Evolutionary conservation across 768 basidiomycete genomes (phyloP).

Genomic region (Suillus fuscotomentosus): DNA sequence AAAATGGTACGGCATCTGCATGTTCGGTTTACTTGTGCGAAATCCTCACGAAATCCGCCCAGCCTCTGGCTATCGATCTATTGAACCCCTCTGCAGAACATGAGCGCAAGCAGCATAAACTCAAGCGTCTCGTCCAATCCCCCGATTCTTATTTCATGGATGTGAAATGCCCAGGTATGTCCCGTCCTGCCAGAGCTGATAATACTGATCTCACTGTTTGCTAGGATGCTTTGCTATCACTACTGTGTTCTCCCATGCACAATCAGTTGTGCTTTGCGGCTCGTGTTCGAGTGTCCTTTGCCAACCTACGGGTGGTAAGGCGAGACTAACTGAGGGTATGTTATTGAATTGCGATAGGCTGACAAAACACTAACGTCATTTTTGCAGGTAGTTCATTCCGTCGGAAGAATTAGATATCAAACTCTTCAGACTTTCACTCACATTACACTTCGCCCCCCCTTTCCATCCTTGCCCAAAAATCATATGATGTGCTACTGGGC

Average conservation of each 20-base stretch:
- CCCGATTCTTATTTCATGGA: slow-evolving; percentile 99
- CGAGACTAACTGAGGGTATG: slow-evolving; percentile 95
- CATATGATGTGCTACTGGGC: background rate
- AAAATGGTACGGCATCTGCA: background rate
- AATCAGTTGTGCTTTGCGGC: slow-evolving; percentile 93
- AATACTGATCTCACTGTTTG: slow-evolving; percentile 1
- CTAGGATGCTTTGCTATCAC: slow-evolving; percentile 92
- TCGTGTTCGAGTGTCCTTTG: slow-evolving; percentile 93
- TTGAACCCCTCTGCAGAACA: slow-evolving; percentile 90
- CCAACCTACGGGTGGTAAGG: slow-evolving; percentile 98
- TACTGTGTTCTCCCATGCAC: slow-evolving; percentile 98
- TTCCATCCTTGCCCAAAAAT: background rate
- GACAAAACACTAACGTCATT: slow-evolving; percentile 11
- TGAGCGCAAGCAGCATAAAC: slow-evolving; percentile 93
- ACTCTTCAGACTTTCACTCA: background rate
- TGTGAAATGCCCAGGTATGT: slow-evolving; percentile 94
- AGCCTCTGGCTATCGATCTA: slow-evolving; percentile 98
- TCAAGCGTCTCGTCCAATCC: slow-evolving; percentile 97
- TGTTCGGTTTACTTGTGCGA: background rate
- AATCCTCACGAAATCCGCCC: background rate
- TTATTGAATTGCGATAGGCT: background rate
- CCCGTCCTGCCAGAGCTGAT: no score
- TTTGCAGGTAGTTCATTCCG: slow-evolving; percentile 91
- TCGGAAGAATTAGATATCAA: slow-evolving; percentile 31
- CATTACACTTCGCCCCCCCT: background rate